phyloP scores from a whole-genome alignment of 2,329 filamentous ascomycete genomes.

The Rhynchosporium secalis region DNA sequence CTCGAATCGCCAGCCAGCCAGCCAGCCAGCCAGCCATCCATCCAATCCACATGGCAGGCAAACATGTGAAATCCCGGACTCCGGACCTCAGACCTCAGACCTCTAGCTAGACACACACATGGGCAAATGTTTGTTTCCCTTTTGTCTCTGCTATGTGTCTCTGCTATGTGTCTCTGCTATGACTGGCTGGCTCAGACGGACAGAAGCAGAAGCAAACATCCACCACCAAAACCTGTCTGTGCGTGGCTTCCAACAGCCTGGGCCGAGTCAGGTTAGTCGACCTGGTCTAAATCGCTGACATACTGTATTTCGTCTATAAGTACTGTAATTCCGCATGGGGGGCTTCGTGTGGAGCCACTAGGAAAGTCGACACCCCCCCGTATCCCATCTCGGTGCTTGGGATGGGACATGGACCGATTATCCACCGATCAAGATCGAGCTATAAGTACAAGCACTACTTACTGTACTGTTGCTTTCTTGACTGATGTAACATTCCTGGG shows the following conservation, averaged over 20 bases:
- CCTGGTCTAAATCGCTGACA: not conserved
- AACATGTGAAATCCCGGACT: not conserved
- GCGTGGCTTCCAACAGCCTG: too few species aligned
- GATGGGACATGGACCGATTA: slow-evolving; percentile 28
- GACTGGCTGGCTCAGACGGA: too few species aligned
- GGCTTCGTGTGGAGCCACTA: not conserved
- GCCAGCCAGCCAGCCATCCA: not conserved
- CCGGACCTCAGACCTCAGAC: not conserved
- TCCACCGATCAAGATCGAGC: slow-evolving; percentile 20
- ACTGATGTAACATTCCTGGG: not conserved
- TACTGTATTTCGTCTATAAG: too few species aligned
- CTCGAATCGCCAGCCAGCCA: not conserved
- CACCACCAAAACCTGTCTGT: too few species aligned
- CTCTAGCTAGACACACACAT: not conserved
- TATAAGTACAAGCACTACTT: not conserved
- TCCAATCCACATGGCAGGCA: not conserved
- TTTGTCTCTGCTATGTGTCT: too few species aligned
- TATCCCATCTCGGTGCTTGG: slow-evolving; percentile 20
- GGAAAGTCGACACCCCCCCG: not conserved
- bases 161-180: too few species aligned
- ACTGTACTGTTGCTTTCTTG: not conserved
- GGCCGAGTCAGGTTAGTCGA: too few species aligned
- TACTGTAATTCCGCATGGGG: too few species aligned
- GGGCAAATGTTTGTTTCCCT: too few species aligned
- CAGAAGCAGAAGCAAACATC: too few species aligned